Conservation (phyloP, 805 yeast species). For the Nematodospora valgi region DNA sequence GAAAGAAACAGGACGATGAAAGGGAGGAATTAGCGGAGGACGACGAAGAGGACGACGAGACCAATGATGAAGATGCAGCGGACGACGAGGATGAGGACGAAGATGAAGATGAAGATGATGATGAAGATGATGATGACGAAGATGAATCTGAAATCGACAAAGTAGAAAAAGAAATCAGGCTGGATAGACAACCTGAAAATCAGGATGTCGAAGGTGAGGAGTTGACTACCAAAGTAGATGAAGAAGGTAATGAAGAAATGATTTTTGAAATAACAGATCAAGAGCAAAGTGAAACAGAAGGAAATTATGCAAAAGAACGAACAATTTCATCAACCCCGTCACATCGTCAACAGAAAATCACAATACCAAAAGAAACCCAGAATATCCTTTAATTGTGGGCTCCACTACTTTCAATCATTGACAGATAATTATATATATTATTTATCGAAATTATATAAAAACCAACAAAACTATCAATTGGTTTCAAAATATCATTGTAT, state of each 20-base stretch:
- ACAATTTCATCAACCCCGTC: slow-evolving; percentile 5
- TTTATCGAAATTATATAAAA: too few relatives aligned
- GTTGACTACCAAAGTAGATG: neutral
- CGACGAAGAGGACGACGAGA: slow-evolving; percentile 37
- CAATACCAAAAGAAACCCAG: slow-evolving; percentile 16
- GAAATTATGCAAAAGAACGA: neutral
- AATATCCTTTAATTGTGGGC: slow-evolving; percentile 14
- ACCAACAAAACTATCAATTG: too few relatives aligned
- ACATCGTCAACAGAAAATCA: slow-evolving; percentile 11
- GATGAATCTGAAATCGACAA: slow-evolving; percentile 26
- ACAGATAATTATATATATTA: too few relatives aligned
- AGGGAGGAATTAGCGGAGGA: slow-evolving; percentile 32
- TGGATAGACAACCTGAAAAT: slow-evolving; percentile 22
- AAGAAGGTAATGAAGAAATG: slow-evolving; percentile 15
- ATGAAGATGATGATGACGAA: slow-evolving; percentile 29
- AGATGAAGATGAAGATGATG: slow-evolving; percentile 34
- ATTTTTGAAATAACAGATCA: slow-evolving; percentile 20
- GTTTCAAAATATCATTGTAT: too few relatives aligned
- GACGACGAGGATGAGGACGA: slow-evolving; percentile 39
- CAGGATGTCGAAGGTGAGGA: slow-evolving; percentile 19
- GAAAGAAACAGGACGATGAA: slow-evolving; percentile 20
- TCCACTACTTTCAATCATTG: too few relatives aligned
- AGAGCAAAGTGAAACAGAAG: slow-evolving; percentile 11
- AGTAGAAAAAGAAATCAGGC: neutral
- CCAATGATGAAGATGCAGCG: slow-evolving; percentile 34